Evolutionary conservation across 768 basidiomycete species (phyloP).

Genomic region (Macrocybe gigantea): DNA sequence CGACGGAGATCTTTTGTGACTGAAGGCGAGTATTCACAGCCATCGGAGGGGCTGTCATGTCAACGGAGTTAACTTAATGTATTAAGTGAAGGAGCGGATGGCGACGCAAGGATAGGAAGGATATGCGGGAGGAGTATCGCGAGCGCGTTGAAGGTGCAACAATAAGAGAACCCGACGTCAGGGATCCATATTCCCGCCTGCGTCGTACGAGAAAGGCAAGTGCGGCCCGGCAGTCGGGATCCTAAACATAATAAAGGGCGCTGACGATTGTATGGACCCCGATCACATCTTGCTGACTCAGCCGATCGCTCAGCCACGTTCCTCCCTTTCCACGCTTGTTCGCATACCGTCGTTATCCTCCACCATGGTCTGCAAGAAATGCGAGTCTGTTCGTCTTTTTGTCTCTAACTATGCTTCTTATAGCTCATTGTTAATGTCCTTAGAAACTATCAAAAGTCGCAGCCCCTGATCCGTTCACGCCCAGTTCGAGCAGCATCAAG

Average conservation of each 20-base stretch:
- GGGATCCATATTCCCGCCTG: constrained; percentile 34
- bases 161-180: constrained; percentile 42
- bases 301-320: constrained; percentile 14
- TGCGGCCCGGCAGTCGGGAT: constrained; percentile 28
- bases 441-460: constrained; percentile 91
- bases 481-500: constrained; percentile 70
- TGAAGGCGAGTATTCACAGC: constrained; percentile 26
- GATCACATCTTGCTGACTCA: constrained; percentile 26
- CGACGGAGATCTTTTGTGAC: constrained; percentile 43
- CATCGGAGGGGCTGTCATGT: constrained; percentile 47
- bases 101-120: constrained; percentile 8
- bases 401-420: constrained; percentile 6
- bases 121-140: constrained; percentile 15
- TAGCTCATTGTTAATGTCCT: constrained; percentile 14
- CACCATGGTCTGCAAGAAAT: constrained; percentile 85
- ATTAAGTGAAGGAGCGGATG: too few relatives aligned
- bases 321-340: constrained; percentile 6
- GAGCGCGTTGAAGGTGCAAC: constrained; percentile 30
- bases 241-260: constrained; percentile 14
- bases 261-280: neutral
- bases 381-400: constrained; percentile 53
- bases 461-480: constrained; percentile 81
- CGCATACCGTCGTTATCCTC: constrained; percentile 12
- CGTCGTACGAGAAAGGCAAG: constrained; percentile 28
- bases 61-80: constrained; percentile 29